Percentiles rank a stretch among this genome's conserved stretches.
Conservation (phyloP, 805 yeast genomes). For the Candida andamanensis region DNA sequence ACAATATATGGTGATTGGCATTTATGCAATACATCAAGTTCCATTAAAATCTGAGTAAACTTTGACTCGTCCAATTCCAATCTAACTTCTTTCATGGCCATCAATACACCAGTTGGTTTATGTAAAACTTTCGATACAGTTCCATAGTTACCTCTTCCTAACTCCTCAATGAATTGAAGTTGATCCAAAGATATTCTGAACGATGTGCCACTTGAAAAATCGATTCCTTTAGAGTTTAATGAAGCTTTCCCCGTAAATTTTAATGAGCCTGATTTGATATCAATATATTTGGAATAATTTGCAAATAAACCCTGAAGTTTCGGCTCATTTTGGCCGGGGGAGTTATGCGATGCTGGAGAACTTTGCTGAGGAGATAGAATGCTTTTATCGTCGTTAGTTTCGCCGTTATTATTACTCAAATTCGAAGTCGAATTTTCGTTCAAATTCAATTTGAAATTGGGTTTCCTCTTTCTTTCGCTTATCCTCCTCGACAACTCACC, state of each 20-base stretch:
- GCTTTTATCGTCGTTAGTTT: slow-evolving; percentile 3
- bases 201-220: slow-evolving; percentile 82
- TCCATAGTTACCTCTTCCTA: slow-evolving; percentile 96
- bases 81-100: slow-evolving; percentile 98
- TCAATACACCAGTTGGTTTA: slow-evolving; percentile 82
- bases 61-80: slow-evolving; percentile 91
- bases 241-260: slow-evolving; percentile 94
- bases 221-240: slow-evolving; percentile 85
- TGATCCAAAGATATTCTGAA: slow-evolving; percentile 85
- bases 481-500: slow-evolving; percentile 34
- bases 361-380: slow-evolving; percentile 1
- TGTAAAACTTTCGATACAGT: slow-evolving; percentile 90
- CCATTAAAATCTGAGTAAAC: slow-evolving; percentile 93
- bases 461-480: slow-evolving; percentile 36
- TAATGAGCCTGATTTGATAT: slow-evolving; percentile 85
- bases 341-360: too few relatives aligned
- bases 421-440: not conserved
- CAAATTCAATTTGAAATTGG: slow-evolving; percentile 34
- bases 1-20: slow-evolving; percentile 89
- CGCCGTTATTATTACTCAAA: not conserved
- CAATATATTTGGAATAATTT: slow-evolving; percentile 81
- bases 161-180: slow-evolving; percentile 72
- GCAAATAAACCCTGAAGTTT: slow-evolving; percentile 65
- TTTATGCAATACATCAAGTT: slow-evolving; percentile 85
- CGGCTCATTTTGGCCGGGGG: slow-evolving; percentile 14